These are phyloP conservation scores for Zoysia matrella DNA, from an alignment of 202 grass and related monocot species.

Conservation along the genomic window DNA sequence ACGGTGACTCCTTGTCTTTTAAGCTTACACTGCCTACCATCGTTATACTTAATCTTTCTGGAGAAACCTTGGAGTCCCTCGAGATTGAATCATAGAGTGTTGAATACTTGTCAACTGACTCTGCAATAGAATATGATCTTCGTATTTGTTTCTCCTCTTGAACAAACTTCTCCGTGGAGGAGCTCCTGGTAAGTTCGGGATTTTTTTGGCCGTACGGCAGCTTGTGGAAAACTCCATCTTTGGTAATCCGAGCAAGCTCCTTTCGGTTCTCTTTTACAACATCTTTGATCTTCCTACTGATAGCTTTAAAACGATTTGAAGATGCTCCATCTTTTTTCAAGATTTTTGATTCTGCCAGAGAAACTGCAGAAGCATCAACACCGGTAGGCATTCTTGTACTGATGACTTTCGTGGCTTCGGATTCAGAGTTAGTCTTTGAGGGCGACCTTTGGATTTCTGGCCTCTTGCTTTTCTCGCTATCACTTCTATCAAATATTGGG, in stretches of 20 bases:
- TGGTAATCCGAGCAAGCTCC: conserved; percentile 72
- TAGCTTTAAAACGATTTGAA: conserved; percentile 64
- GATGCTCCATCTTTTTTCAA: conserved; percentile 40
- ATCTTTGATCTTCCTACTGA: conserved; percentile 74
- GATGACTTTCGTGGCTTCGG: conserved; percentile 45
- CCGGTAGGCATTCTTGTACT: conserved; percentile 48
- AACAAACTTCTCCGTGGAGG: conserved; percentile 48
- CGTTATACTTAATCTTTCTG: conserved; percentile 40
- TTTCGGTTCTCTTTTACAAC: conserved; percentile 72
- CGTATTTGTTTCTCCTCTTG: conserved; percentile 57
- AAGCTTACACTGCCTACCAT: conserved; percentile 21
- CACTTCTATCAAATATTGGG: conserved; percentile 47
- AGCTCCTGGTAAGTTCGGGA: conserved; percentile 41
- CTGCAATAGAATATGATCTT: conserved; percentile 74
- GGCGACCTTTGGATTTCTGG: conserved; percentile 40
- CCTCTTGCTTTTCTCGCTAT: conserved; percentile 35
- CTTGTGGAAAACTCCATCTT: conserved; percentile 87
- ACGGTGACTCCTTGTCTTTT: conserved; percentile 42
- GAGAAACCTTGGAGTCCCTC: conserved; percentile 40
- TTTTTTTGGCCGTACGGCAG: conserved; percentile 74
- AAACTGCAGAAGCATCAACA: conserved; percentile 36
- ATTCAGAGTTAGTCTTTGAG: conserved; percentile 20
- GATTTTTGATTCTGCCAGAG: conserved; percentile 47
- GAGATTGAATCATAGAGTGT: conserved; percentile 72
- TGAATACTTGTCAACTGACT: conserved; percentile 79